A percentile compares a stretch with the other conserved stretches of the same genome.
These are phyloP conservation scores for bread wheat (Triticum aestivum) DNA, from an alignment of 176 grass and related monocot species.

Conservation along the genomic window IWGSC_CS_RefSeq_v2.1 NC_057812.1:620881062-620881561, in stretches of 20 bases:
- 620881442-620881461: constrained; percentile 3
- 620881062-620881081: too few species aligned
- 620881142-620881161: too few species aligned
- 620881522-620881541: background rate
- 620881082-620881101: too few species aligned
- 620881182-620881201: background rate
- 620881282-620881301: background rate
- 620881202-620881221: background rate
- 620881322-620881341: background rate
- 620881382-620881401: background rate
- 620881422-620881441: background rate
- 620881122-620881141: too few species aligned
- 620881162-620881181: background rate
- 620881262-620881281: background rate
- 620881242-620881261: background rate
- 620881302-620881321: background rate
- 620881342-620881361: background rate
- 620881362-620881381: background rate
- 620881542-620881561: background rate
- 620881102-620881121: too few species aligned
- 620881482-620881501: background rate
- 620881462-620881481: background rate
- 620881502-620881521: background rate
- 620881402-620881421: background rate
- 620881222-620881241: background rate